Evolutionary conservation across 164 flowering plant genomes (phyloP).

Genomic region (Liquidambar formosana): DNA sequence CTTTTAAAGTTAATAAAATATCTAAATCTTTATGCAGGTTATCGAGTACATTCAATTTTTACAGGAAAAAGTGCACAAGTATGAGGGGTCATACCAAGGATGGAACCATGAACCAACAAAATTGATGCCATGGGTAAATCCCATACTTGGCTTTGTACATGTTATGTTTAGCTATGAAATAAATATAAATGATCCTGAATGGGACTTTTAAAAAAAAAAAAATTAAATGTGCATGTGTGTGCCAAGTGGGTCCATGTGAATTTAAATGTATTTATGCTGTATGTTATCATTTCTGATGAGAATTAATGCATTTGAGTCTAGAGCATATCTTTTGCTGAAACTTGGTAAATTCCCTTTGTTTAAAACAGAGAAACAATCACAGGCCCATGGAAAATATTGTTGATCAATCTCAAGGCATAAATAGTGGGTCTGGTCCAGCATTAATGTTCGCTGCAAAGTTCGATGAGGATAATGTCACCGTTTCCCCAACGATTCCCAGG

Average conservation of each 20-base stretch:
- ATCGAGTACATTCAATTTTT: slow-evolving; percentile 51
- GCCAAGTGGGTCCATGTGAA: no score
- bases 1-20: background rate
- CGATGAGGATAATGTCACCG: slow-evolving; percentile 26
- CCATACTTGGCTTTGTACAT: background rate
- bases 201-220: no score
- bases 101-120: slow-evolving; percentile 36
- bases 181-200: no score
- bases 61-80: slow-evolving; percentile 47
- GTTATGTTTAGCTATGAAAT: no score
- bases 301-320: no score
- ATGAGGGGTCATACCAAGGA: slow-evolving; percentile 38
- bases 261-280: no score
- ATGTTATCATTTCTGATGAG: no score
- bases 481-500: slow-evolving; percentile 22
- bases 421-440: slow-evolving; percentile 23
- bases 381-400: slow-evolving; percentile 23
- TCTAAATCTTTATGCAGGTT: slow-evolving; percentile 28
- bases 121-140: slow-evolving; percentile 34
- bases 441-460: slow-evolving; percentile 24
- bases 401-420: slow-evolving; percentile 25
- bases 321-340: background rate
- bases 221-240: no score
- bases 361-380: slow-evolving; percentile 31
- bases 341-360: background rate